phyloP scores from a whole-genome alignment of 805 yeast genomes.

The Ogataea dorogensis region DNA sequence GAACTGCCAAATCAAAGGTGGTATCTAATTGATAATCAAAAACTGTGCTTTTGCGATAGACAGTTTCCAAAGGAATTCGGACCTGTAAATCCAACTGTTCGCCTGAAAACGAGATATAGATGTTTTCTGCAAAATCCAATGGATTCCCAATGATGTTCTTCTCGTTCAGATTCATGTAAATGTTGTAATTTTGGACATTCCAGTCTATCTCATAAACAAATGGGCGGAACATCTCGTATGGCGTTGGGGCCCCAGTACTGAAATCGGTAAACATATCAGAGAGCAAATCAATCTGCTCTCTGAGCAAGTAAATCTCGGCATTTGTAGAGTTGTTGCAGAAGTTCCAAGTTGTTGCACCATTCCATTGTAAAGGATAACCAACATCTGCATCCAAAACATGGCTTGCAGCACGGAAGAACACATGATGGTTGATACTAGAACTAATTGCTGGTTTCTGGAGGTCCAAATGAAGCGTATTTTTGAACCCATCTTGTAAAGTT shows the following conservation, averaged over 20 bases:
- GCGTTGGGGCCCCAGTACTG: slow-evolving; percentile 63
- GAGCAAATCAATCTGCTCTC: slow-evolving; percentile 78
- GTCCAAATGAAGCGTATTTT: slow-evolving; percentile 44
- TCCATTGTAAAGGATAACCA: slow-evolving; percentile 80
- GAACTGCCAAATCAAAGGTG: slow-evolving; percentile 61
- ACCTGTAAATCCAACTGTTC: slow-evolving; percentile 46
- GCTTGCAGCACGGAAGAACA: slow-evolving; percentile 59
- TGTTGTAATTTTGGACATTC: slow-evolving; percentile 52
- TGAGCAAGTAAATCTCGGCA: slow-evolving; percentile 59
- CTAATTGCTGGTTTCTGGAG: slow-evolving; percentile 61
- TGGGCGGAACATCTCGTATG: slow-evolving; percentile 78
- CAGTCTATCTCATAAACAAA: slow-evolving; percentile 60
- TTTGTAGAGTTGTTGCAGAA: slow-evolving; percentile 52
- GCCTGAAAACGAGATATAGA: slow-evolving; percentile 73
- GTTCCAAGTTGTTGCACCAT: slow-evolving; percentile 69
- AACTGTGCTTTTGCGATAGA: slow-evolving; percentile 50
- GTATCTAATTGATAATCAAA: slow-evolving; percentile 53
- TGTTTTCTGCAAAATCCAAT: slow-evolving; percentile 75
- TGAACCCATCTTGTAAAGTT: slow-evolving; percentile 49
- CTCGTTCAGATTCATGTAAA: slow-evolving; percentile 81
- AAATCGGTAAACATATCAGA: slow-evolving; percentile 78
- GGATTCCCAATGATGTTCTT: slow-evolving; percentile 88
- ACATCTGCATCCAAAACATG: slow-evolving; percentile 56
- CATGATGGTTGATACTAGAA: slow-evolving; percentile 86
- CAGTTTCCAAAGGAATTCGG: slow-evolving; percentile 57